phyloP scores from a whole-genome alignment of 495 filamentous ascomycete genomes.

The Chaetomium fimeti region DNA sequence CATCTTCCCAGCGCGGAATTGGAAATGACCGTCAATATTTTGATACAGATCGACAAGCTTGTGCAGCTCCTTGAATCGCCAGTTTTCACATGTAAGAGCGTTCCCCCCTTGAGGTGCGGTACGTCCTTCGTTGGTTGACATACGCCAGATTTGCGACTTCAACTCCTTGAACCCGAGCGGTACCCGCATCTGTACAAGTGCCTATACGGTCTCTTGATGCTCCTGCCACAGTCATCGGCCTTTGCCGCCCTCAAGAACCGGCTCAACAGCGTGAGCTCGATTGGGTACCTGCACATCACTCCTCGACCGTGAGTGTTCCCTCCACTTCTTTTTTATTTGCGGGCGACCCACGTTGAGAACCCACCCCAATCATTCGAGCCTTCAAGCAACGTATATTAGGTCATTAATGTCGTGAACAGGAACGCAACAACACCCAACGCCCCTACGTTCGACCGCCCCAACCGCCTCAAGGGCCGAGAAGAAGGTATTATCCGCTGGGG shows the following conservation, averaged over 20 bases:
- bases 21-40: conserved; percentile 97
- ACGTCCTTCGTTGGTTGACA: not conserved
- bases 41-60: conserved; percentile 98
- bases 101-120: not conserved
- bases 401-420: conserved; percentile 31
- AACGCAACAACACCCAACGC: conserved; percentile 47
- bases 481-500: conserved; percentile 85
- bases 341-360: not conserved
- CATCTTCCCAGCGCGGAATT: conserved; percentile 71
- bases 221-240: conserved; percentile 93
- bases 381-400: not conserved
- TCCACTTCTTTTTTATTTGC: no score
- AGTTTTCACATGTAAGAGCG: conserved; percentile 82
- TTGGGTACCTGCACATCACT: conserved; percentile 87
- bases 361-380: not conserved
- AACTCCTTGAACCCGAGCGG: conserved; percentile 96
- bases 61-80: conserved; percentile 97
- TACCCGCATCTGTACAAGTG: conserved; percentile 98
- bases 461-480: conserved; percentile 77
- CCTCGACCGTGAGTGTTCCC: conserved; percentile 68
- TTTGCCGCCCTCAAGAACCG: conserved; percentile 97
- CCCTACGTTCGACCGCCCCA: conserved; percentile 70
- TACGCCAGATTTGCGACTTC: conserved; percentile 77
- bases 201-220: conserved; percentile 95
- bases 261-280: conserved; percentile 92